Evolutionary conservation across 129 eudicot species (phyloP).

Genomic region (Calendula officinalis): DNA sequence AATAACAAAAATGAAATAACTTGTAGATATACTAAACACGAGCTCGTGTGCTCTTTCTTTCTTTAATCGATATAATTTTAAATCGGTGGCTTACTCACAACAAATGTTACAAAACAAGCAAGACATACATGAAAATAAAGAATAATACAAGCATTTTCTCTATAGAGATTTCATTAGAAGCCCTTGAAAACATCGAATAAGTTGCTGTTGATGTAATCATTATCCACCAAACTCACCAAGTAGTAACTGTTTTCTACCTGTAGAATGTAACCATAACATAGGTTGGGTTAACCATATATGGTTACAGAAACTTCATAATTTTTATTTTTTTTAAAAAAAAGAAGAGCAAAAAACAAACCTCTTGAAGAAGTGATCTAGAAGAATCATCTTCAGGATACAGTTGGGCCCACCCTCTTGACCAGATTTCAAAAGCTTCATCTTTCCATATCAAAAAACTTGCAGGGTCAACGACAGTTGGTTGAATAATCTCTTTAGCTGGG

Average conservation of each 20-base stretch:
- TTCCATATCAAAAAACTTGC: constrained; percentile 78
- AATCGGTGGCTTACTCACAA: constrained; percentile 2
- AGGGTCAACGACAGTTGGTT: constrained; percentile 87
- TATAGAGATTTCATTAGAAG: constrained; percentile 24
- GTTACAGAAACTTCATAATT: too few species aligned
- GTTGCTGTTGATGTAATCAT: constrained; percentile 65
- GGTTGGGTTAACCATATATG: background rate
- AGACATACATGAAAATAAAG: constrained; percentile 10
- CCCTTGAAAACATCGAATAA: constrained; percentile 63
- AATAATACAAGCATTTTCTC: constrained; percentile 15
- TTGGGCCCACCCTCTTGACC: constrained; percentile 90
- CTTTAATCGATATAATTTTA: too few species aligned
- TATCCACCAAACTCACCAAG: constrained; percentile 92
- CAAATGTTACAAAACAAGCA: constrained; percentile 11
- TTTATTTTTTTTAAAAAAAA: background rate
- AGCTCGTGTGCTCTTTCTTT: background rate
- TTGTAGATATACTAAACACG: constrained; percentile 10
- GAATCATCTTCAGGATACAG: constrained; percentile 63
- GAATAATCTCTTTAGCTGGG: constrained; percentile 84
- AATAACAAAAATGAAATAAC: constrained; percentile 9
- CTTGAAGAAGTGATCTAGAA: constrained; percentile 62
- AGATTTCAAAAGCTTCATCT: constrained; percentile 87
- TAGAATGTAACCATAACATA: background rate
- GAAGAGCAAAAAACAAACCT: constrained; percentile 42
- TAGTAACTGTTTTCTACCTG: constrained; percentile 75